Percentiles rank a stretch among this genome's conserved stretches.
Conservation (phyloP, 495 filamentous ascomycete species). For the Glonium stellatum region DNA sequence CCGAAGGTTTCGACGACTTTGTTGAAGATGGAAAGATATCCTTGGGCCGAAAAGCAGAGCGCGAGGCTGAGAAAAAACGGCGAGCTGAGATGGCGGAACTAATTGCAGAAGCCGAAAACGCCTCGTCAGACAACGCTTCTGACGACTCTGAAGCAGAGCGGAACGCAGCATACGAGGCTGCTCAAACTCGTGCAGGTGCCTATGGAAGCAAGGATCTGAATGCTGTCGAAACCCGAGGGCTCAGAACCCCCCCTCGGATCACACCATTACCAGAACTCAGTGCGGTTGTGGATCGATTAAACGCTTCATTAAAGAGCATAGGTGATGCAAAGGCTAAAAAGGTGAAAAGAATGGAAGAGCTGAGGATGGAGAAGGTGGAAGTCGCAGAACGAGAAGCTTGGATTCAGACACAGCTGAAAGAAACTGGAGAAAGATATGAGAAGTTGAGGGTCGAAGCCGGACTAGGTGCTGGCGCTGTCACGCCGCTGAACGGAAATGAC, state of each 20-base stretch:
- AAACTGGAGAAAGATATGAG: slow-evolving; percentile 75
- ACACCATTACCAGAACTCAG: slow-evolving; percentile 50
- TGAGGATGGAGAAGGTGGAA: slow-evolving; percentile 58
- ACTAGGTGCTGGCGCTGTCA: slow-evolving; percentile 23
- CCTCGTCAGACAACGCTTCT: slow-evolving; percentile 38
- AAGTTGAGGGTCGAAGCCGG: slow-evolving; percentile 50
- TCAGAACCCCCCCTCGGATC: slow-evolving; percentile 49
- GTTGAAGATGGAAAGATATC: slow-evolving; percentile 76
- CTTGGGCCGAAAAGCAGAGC: slow-evolving; percentile 71
- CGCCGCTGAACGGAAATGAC: slow-evolving; percentile 15
- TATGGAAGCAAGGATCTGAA: slow-evolving; percentile 49
- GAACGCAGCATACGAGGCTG: slow-evolving; percentile 76
- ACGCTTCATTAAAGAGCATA: slow-evolving; percentile 48
- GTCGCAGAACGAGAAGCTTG: slow-evolving; percentile 70
- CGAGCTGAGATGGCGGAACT: slow-evolving; percentile 74
- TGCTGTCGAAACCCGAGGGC: slow-evolving; percentile 33
- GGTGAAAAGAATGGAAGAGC: slow-evolving; percentile 52
- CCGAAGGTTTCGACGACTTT: slow-evolving; percentile 89
- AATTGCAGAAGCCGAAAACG: slow-evolving; percentile 71
- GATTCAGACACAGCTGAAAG: slow-evolving; percentile 72
- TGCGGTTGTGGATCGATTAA: slow-evolving; percentile 45
- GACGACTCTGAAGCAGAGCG: slow-evolving; percentile 78
- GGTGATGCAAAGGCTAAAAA: slow-evolving; percentile 48
- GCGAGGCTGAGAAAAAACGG: slow-evolving; percentile 59
- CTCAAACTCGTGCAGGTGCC: slow-evolving; percentile 69